Evolutionary conservation across 2,329 filamentous ascomycete genomes (phyloP), one percentile per base, ranked within the genome.

Genomic region (Grosmannia serpens): DNA sequence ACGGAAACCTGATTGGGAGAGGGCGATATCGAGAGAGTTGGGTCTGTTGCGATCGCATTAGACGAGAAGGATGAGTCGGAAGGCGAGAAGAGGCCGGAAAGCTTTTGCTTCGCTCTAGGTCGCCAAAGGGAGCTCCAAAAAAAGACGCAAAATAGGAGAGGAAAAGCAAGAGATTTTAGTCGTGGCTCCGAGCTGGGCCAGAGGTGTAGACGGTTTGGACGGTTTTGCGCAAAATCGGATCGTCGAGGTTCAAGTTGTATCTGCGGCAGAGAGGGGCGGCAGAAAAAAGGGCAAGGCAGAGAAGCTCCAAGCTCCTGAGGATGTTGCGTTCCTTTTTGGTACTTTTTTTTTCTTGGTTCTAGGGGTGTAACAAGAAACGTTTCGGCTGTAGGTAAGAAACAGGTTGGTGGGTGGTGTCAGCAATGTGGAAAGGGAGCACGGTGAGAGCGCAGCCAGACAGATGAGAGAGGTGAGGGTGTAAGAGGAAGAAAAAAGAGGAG

Each of bases 341-440:
- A 49, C 20, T 44, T 58, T 17, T 15, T 24, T 35, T 20, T 26
- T 41, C 13, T 46, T 17, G 52, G 53, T 53, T 22, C 49, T 47
- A 61, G 60, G 69, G 66, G 70, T 75, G 74, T 74, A 71, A 75
- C 74, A 73, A 69, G 68, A 70, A 67, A 67, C 70, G 73, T 74
- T 74, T 74, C 71, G 72, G 64, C 64, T 62, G 67, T 59, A 56
- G 62, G 68, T 62, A 66, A 51, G 47, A 56, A 56, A 46, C 53
- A 55, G n/a, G 58, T 58, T 58, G 66, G 59, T 51, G 56, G 51
- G 31, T 17, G 53, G 46, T 27, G 24, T 29, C n/a, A 38, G 35
- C 35, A 47, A 17, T 5, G 35, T 46, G 4, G 33, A 44, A 44
- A 52, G 31, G 33, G 52, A 27, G 33, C 29, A 26, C 6, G 13